Evolutionary conservation across 2,329 filamentous ascomycete species (phyloP).

Genomic region (Xylogone sp.): DNA sequence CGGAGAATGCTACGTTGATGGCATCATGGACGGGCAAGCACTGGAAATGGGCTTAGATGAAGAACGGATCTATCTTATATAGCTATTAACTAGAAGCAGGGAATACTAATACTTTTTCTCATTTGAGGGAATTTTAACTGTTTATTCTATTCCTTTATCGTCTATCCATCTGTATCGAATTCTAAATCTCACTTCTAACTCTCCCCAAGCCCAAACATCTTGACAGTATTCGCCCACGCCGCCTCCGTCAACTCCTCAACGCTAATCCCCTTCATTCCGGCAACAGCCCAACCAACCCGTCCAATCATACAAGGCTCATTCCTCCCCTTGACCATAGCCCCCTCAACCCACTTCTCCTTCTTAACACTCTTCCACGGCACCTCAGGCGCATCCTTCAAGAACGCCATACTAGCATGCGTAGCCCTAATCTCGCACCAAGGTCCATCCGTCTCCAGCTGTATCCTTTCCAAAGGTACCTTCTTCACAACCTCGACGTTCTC

Average conservation of each 20-base stretch:
- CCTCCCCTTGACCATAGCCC: constrained; percentile 86
- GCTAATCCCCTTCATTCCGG: constrained; percentile 74
- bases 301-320: constrained; percentile 91
- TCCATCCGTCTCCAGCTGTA: constrained; percentile 96
- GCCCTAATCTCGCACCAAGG: constrained; percentile 96
- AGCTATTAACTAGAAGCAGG: too few species aligned
- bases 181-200: neutral
- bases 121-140: too few species aligned
- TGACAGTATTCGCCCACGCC: constrained; percentile 77
- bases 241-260: constrained; percentile 83
- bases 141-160: too few species aligned
- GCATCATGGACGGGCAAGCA: too few species aligned
- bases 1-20: too few species aligned
- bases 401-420: constrained; percentile 66
- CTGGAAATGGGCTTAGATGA: too few species aligned
- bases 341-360: constrained; percentile 91
- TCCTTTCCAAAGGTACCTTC: constrained; percentile 69
- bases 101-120: too few species aligned
- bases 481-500: constrained; percentile 86
- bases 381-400: constrained; percentile 42
- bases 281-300: constrained; percentile 83
- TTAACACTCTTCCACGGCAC: constrained; percentile 76
- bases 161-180: neutral
- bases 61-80: too few species aligned
- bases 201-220: constrained; percentile 71